phyloP scores from a whole-genome alignment of 495 filamentous ascomycete species.

The Wilcoxina mikolae region DNA sequence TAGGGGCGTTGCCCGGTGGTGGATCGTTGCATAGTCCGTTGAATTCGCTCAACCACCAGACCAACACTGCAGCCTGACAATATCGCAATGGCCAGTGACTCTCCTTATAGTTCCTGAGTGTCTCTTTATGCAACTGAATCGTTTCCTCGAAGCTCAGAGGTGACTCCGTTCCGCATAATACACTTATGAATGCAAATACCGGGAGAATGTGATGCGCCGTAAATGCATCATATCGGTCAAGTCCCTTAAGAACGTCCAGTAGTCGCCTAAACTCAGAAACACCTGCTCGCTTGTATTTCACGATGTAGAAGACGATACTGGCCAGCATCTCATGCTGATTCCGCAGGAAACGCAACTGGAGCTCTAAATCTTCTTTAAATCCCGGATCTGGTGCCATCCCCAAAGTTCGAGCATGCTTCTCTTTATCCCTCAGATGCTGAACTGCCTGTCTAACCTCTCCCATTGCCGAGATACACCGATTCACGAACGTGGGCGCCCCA shows the following conservation, averaged over 20 bases:
- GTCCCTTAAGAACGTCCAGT: conserved; percentile 44
- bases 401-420: conserved; percentile 53
- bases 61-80: conserved; percentile 58
- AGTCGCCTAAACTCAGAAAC: conserved; percentile 59
- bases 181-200: conserved; percentile 53
- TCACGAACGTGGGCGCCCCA: conserved; percentile 36
- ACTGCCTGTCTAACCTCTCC: conserved; percentile 57
- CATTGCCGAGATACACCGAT: conserved; percentile 60
- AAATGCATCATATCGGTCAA: conserved; percentile 57
- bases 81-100: conserved; percentile 52
- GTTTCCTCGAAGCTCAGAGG: conserved; percentile 46
- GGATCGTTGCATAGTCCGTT: conserved; percentile 75
- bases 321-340: conserved; percentile 83
- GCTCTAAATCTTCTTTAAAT: conserved; percentile 52
- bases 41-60: conserved; percentile 84
- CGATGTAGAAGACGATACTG: conserved; percentile 55
- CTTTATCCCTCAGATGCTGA: conserved; percentile 51
- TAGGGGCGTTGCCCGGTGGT: conserved; percentile 39
- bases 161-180: conserved; percentile 60
- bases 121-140: conserved; percentile 48
- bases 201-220: conserved; percentile 68
- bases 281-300: conserved; percentile 55
- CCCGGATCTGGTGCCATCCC: conserved; percentile 44
- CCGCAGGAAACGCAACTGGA: conserved; percentile 54
- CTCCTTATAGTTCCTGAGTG: conserved; percentile 48